These are phyloP conservation scores for Fusarium floridanum DNA, from an alignment of 2,329 filamentous ascomycete species.

Conservation along the genomic window DNA sequence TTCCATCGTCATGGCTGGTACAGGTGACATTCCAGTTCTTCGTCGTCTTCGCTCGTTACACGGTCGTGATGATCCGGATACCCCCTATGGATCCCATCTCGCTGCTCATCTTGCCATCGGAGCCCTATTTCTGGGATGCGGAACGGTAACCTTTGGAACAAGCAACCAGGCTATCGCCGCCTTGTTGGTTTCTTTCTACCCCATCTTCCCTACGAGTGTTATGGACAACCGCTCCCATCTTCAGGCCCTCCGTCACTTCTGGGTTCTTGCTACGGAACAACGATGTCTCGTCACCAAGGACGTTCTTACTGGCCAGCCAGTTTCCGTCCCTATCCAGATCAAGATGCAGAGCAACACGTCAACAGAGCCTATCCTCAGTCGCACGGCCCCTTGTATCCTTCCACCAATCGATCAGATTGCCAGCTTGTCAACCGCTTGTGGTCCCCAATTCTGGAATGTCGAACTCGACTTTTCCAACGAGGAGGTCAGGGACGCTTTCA, in stretches of 20 bases:
- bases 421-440: constrained; percentile 70
- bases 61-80: constrained; percentile 85
- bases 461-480: constrained; percentile 80
- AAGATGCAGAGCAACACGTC: constrained; percentile 62
- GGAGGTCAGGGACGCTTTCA: constrained; percentile 71
- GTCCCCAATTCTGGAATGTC: constrained; percentile 83
- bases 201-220: constrained; percentile 87
- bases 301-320: constrained; percentile 83
- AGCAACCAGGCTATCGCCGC: constrained; percentile 88
- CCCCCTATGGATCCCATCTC: constrained; percentile 92
- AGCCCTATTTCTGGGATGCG: constrained; percentile 89
- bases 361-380: constrained; percentile 55
- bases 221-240: constrained; percentile 95
- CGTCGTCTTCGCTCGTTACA: constrained; percentile 89
- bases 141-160: constrained; percentile 91
- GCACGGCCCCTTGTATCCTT: constrained; percentile 70
- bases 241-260: constrained; percentile 96
- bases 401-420: constrained; percentile 75
- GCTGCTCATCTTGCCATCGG: constrained; percentile 94
- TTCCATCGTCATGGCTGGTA: constrained; percentile 94
- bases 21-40: constrained; percentile 87
- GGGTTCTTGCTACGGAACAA: constrained; percentile 92
- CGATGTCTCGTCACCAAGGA: constrained; percentile 91
- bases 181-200: constrained; percentile 92
- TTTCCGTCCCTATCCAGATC: constrained; percentile 79